phyloP scores from a whole-genome alignment of 2,329 filamentous ascomycete genomes.

The Ophioceras dolichostomum region DNA sequence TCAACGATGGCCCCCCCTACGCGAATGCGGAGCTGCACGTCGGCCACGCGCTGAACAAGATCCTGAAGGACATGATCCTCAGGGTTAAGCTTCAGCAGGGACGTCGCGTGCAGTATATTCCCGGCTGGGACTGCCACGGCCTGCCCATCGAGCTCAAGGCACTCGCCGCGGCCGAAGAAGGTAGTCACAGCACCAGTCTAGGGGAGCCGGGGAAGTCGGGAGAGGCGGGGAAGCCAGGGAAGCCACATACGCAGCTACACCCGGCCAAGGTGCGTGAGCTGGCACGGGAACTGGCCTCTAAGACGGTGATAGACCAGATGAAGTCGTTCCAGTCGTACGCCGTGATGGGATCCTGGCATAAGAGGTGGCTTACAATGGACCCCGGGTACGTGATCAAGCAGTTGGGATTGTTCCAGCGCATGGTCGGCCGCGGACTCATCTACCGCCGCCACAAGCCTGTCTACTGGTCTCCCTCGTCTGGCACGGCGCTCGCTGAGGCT shows the following conservation, averaged over 20 bases:
- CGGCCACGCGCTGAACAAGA: conserved; percentile 93
- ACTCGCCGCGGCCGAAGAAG: conserved; percentile 40
- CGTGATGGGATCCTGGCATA: conserved; percentile 72
- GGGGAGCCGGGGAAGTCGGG: too few species aligned
- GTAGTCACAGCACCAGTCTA: too few species aligned
- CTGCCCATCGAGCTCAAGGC: conserved; percentile 96
- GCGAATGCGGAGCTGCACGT: conserved; percentile 88
- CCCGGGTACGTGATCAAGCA: conserved; percentile 62
- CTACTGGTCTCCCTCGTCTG: conserved; percentile 74
- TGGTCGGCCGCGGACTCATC: conserved; percentile 62
- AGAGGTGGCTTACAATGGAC: conserved; percentile 70
- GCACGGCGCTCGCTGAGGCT: conserved; percentile 70
- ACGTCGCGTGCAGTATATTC: conserved; percentile 65
- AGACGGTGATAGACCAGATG: conserved; percentile 63
- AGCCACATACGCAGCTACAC: not conserved
- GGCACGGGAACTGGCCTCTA: conserved; percentile 53
- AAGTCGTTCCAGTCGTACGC: conserved; percentile 60
- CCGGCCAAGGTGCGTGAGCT: conserved; percentile 49
- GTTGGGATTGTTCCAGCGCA: conserved; percentile 60
- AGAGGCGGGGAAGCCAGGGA: not conserved
- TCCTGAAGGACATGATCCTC: conserved; percentile 88
- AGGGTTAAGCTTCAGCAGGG: conserved; percentile 71
- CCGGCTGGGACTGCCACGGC: conserved; percentile 97
- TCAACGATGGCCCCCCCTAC: conserved; percentile 95
- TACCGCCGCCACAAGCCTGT: conserved; percentile 73